Percentiles rank a stretch among this genome's conserved stretches.
Evolutionary conservation across 2,329 filamentous ascomycete species (phyloP).

Genomic region (Botrytis paeoniae): DNA sequence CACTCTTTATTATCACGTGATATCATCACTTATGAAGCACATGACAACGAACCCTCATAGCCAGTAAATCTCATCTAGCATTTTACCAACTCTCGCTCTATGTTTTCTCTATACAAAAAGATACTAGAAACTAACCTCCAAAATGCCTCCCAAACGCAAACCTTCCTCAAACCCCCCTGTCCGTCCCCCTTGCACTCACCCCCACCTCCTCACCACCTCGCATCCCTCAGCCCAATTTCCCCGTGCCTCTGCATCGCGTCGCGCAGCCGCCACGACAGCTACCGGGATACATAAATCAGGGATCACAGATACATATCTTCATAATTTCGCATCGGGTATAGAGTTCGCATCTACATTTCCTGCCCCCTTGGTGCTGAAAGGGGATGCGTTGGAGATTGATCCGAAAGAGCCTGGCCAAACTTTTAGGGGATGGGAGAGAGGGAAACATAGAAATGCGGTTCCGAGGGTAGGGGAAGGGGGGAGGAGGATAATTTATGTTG

Average conservation of each 20-base stretch:
- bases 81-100: no score
- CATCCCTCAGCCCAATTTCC: neutral
- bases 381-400: conserved; percentile 30
- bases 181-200: neutral
- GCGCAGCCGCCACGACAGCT: conserved; percentile 19
- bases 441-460: conserved; percentile 28
- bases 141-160: neutral
- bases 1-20: neutral
- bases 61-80: neutral
- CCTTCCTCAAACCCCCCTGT: neutral
- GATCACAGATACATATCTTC: neutral
- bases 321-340: neutral
- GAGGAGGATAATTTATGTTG: conserved; percentile 30
- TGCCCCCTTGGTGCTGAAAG: conserved; percentile 30
- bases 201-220: neutral
- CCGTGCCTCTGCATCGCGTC: conserved; percentile 1
- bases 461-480: conserved; percentile 10
- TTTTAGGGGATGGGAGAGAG: conserved; percentile 27
- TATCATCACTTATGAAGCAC: neutral
- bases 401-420: conserved; percentile 28
- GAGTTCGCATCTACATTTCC: conserved; percentile 24
- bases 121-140: neutral
- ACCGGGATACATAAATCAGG: neutral
- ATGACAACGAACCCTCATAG: neutral
- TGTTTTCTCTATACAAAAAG: accelerated